Evolutionary conservation across 768 basidiomycete species (phyloP), one percentile per base, ranked within the genome.

Genomic region (Collybia sordida): DNA sequence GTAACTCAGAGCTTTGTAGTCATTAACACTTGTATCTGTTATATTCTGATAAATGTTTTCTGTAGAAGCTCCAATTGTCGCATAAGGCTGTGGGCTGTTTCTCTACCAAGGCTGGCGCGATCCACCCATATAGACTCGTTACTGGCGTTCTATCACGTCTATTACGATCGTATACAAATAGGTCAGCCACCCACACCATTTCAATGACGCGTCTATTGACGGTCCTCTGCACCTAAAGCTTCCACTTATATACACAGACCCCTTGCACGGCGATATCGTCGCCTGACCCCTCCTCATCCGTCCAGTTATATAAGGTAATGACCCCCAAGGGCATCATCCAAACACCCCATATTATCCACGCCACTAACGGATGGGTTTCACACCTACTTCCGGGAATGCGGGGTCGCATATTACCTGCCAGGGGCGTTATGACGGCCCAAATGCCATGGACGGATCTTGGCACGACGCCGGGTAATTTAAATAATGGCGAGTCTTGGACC

Each of bases 311-410:
- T 66, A 71, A 67, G 7, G 70, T 90, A n/a, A 52, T 61, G 17
- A 93, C 91, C 1, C 72, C 84, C 0, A 72, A 76, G 43, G 91
- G 92, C 0, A 59, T 56, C 4, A 72, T 90, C 21, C 65, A 57
- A 14, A 70, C 88, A 0, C 67, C 65, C 2, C 87, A 90, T 62
- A 74, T 95, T 37, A 71, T 95, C 9, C 91, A 93, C 61, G 88
- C 90, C 2, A 93, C 90, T 2, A 96, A 96, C 63, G 91, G 79
- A 17, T 93, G 91, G 83, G 71, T 74, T 2, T 81, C 88, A 1
- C 84, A 89, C 54, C 77, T 95, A 38, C 69, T 95, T 47, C 71
- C 75, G 11, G 76, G 77, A 0, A 71, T 89, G 70, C 78, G 82
- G 17, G 71, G 71, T 44, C 87, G 81, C 61, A 79, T 89, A 51